Evolutionary conservation across 1,284 basidiomycete species (phyloP), one percentile per base, ranked within the genome.

Genomic region (Tylopilus orsonianus): DNA sequence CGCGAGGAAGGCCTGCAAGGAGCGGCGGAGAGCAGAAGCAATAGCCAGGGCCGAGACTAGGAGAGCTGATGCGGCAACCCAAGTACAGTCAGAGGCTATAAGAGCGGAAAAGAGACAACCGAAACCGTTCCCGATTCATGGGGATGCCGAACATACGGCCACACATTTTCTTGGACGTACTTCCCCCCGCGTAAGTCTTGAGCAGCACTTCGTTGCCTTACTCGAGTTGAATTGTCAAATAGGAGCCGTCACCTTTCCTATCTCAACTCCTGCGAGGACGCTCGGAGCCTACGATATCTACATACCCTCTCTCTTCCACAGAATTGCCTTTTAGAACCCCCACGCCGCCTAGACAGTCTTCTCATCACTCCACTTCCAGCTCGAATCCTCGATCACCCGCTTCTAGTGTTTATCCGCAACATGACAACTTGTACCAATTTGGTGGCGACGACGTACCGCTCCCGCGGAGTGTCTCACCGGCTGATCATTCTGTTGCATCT

Each of bases 61-160:
- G 48, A 56, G 40, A 36, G 47, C 46, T 24, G 49, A 54, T 1
- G 38, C 40, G 20, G 49, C 51, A 22, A 45, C 53, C 29, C 53
- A 27, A 26, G 52, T 26, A n/a, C 46, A 44, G 26, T 24, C 22
- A n/a, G 44, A 42, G 16, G 40, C 19, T 24, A 55, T 24, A 43
- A 50, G 58, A 41, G 41, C n/a, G 34, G 34, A 20, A 45, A 65
- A 56, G 58, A 66, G 49, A 56, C 62, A 49, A 53, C 49, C 48
- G 22, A 69, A 55, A 48, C 48, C 59, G 8, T 74, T 74, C 45
- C 71, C 71, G 3, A 18, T 72, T 23, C 48, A 35, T 2, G 29
- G 22, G 23, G 36, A 43, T 45, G 20, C 36, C n/a, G 33, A 43
- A 18, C 35, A 16, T n/a, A 35, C 22, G 23, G 32, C 45, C 8